Conservation (phyloP, 768 basidiomycete genomes). For the Xerocomellus intermedius region DNA sequence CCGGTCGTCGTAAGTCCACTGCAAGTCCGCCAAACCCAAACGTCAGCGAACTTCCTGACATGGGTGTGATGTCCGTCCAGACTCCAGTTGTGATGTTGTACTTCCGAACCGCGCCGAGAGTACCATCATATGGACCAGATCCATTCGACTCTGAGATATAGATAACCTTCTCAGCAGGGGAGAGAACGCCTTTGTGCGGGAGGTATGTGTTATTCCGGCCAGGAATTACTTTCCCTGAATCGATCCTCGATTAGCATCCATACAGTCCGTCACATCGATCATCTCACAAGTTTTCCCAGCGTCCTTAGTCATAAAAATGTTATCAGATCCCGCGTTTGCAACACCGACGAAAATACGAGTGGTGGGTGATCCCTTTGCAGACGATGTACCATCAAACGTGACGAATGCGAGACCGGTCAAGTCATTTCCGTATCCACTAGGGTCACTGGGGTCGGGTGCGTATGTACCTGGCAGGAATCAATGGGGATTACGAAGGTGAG, state of each 20-base stretch:
- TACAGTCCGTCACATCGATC: not conserved
- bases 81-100: constrained; percentile 52
- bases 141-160: constrained; percentile 64
- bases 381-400: constrained; percentile 25
- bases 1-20: constrained; percentile 58
- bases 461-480: constrained; percentile 8
- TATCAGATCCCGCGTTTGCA: constrained; percentile 51
- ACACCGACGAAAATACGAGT: constrained; percentile 70
- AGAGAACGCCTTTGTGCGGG: constrained; percentile 66
- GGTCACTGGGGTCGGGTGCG: constrained; percentile 6
- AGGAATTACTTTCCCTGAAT: constrained; percentile 51
- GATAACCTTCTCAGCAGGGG: constrained; percentile 52
- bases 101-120: constrained; percentile 46
- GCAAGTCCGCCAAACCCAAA: constrained; percentile 64
- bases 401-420: constrained; percentile 10
- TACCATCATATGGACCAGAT: constrained; percentile 65
- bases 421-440: constrained; percentile 8
- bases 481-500: not conserved
- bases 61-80: constrained; percentile 65
- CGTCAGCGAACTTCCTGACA: constrained; percentile 53
- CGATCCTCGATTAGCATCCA: not conserved
- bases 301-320: constrained; percentile 55
- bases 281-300: constrained; percentile 37
- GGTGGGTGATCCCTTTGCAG: constrained; percentile 50
- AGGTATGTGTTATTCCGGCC: constrained; percentile 58